Conservation (phyloP, 805 yeast species). For the Dipodascus albidus region DNA sequence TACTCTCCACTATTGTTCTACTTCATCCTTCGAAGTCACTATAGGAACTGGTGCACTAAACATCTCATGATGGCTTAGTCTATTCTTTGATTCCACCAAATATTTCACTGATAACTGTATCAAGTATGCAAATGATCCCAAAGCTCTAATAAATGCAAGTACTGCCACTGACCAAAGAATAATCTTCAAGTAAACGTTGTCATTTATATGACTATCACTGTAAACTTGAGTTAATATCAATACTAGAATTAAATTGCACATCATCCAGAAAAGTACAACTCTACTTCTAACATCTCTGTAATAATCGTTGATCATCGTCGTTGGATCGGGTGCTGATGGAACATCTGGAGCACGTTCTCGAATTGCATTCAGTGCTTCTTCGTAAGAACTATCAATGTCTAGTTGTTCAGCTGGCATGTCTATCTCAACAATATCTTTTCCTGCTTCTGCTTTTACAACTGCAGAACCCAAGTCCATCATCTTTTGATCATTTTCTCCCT, state of each 20-base stretch:
- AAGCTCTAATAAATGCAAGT: conserved; percentile 68
- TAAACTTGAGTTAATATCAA: conserved; percentile 84
- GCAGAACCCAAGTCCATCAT: conserved; percentile 62
- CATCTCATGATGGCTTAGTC: conserved; percentile 13
- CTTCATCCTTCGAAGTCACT: background rate
- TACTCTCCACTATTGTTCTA: background rate
- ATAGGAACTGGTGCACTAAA: background rate
- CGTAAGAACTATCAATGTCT: conserved; percentile 75
- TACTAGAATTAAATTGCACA: conserved; percentile 66
- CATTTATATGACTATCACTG: conserved; percentile 47
- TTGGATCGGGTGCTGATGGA: conserved; percentile 29
- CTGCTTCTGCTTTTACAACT: conserved; percentile 69
- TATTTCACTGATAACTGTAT: conserved; percentile 23
- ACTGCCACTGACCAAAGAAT: conserved; percentile 90
- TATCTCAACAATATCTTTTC: conserved; percentile 72
- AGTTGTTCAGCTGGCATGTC: conserved; percentile 59
- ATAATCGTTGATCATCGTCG: conserved; percentile 53
- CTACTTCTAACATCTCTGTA: conserved; percentile 91
- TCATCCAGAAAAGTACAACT: conserved; percentile 92
- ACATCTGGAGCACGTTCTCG: conserved; percentile 58
- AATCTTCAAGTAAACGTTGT: conserved; percentile 69
- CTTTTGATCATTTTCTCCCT: conserved; percentile 69
- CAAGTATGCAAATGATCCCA: conserved; percentile 70
- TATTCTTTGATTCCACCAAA: conserved; percentile 10
- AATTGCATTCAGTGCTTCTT: conserved; percentile 60